A percentile compares a stretch with the other conserved stretches of the same genome.
Evolutionary conservation across 768 basidiomycete species (phyloP).

Genomic region (Kwoniella pini): DNA sequence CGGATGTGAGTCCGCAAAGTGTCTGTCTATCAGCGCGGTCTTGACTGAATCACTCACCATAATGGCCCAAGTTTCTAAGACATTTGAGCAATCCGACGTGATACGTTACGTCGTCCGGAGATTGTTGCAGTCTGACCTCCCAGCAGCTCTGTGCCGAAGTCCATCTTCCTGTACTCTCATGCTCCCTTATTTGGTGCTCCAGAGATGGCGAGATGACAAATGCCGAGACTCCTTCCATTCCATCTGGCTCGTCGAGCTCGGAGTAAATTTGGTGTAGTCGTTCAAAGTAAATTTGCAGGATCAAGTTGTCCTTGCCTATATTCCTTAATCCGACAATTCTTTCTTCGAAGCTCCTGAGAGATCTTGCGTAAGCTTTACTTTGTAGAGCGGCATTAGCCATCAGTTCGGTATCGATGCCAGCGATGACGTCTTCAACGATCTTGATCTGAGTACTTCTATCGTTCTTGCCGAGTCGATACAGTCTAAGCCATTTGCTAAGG

Average conservation of each 20-base stretch:
- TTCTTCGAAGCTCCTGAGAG: slow-evolving; percentile 92
- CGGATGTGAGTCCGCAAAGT: slow-evolving; percentile 91
- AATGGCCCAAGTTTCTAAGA: slow-evolving; percentile 90
- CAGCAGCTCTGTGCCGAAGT: slow-evolving; percentile 99
- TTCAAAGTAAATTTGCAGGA: slow-evolving; percentile 76
- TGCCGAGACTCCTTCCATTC: slow-evolving; percentile 96
- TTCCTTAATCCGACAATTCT: slow-evolving; percentile 64
- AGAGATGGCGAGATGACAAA: slow-evolving; percentile 83
- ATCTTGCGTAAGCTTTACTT: slow-evolving; percentile 89
- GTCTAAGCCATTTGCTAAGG: slow-evolving; percentile 82
- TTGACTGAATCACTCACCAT: slow-evolving; percentile 65
- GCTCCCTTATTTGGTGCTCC: slow-evolving; percentile 95
- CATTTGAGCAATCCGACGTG: slow-evolving; percentile 89
- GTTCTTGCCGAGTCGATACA: slow-evolving; percentile 64
- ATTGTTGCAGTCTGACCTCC: slow-evolving; percentile 90
- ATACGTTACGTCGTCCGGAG: slow-evolving; percentile 81
- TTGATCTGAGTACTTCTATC: slow-evolving; percentile 53
- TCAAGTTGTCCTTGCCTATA: slow-evolving; percentile 54
- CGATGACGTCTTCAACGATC: slow-evolving; percentile 75
- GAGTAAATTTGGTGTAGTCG: slow-evolving; percentile 94
- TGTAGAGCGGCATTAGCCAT: slow-evolving; percentile 92
- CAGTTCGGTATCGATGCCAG: slow-evolving; percentile 78
- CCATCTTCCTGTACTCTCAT: slow-evolving; percentile 96
- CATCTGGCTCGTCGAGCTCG: slow-evolving; percentile 94
- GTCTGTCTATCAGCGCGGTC: slow-evolving; percentile 57